Conservation (phyloP, 2,329 filamentous ascomycete genomes). For the Beauveria caledonica region DNA sequence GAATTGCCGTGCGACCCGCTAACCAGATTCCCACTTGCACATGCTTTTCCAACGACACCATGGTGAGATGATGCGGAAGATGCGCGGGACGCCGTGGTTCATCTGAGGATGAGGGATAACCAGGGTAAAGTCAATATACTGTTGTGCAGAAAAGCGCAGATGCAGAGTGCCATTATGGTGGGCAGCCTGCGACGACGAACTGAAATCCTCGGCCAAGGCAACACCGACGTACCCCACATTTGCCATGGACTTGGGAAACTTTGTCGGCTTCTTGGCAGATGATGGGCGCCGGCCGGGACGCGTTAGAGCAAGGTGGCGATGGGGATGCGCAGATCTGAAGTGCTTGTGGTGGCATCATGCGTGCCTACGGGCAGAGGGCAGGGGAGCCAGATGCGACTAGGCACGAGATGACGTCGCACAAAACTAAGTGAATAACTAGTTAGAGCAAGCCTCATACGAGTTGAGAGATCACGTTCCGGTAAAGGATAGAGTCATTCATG, state of each 20-base stretch:
- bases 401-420: constrained; percentile 1
- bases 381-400: neutral
- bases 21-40: constrained; percentile 4
- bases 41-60: neutral
- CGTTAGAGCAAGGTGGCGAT: neutral
- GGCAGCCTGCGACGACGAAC: neutral
- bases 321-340: neutral
- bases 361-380: neutral
- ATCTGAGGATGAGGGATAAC: too few species aligned
- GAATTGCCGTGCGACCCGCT: neutral
- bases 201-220: neutral
- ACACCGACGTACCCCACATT: neutral
- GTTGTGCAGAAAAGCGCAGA: too few species aligned
- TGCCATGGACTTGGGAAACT: neutral
- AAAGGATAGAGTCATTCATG: too few species aligned
- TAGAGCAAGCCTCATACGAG: neutral
- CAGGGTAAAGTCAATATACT: too few species aligned
- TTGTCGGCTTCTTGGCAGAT: neutral
- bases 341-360: neutral
- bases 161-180: too few species aligned
- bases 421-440: neutral
- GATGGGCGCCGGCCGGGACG: neutral
- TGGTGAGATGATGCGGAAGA: neutral
- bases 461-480: neutral
- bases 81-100: neutral